A percentile compares a stretch with the other conserved stretches of the same genome.
phyloP scores from a whole-genome alignment of 2,329 filamentous ascomycete genomes.

The Balansia obtecta region DNA sequence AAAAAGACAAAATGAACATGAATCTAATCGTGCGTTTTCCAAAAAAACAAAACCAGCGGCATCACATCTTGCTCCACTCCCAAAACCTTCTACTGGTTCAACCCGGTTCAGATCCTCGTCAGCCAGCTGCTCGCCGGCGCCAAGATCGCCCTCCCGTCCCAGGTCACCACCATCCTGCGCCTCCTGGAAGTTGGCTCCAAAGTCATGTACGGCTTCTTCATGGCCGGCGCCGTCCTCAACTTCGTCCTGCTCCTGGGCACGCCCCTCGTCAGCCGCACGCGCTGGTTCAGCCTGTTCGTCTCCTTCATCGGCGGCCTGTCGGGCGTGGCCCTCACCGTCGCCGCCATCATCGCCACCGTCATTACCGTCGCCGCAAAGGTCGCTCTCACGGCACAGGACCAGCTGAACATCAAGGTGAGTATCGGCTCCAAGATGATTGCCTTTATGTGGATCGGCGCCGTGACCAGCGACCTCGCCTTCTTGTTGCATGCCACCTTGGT shows the following conservation, averaged over 20 bases:
- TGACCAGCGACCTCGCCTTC: slow-evolving; percentile 55
- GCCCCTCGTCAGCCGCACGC: slow-evolving; percentile 39
- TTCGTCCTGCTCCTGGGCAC: slow-evolving; percentile 61
- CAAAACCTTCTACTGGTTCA: slow-evolving; percentile 72
- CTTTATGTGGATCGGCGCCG: slow-evolving; percentile 79
- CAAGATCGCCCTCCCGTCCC: slow-evolving; percentile 64
- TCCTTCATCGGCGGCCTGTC: slow-evolving; percentile 55
- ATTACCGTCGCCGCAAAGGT: slow-evolving; percentile 75
- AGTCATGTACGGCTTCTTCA: slow-evolving; percentile 84
- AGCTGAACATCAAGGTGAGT: slow-evolving; percentile 62
- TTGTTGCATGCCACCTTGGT: slow-evolving; percentile 62
- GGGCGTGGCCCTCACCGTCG: slow-evolving; percentile 55
- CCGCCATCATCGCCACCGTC: slow-evolving; percentile 63
- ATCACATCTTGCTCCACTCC: slow-evolving; percentile 67
- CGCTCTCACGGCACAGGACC: slow-evolving; percentile 56
- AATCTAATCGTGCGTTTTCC: no score
- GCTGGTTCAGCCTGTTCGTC: slow-evolving; percentile 55
- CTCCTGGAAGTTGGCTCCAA: slow-evolving; percentile 64
- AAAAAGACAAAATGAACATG: no score
- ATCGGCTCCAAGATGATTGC: slow-evolving; percentile 66
- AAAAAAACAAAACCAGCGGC: slow-evolving; percentile 41
- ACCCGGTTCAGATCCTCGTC: slow-evolving; percentile 71
- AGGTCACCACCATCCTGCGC: slow-evolving; percentile 60
- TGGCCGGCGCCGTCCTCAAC: slow-evolving; percentile 56
- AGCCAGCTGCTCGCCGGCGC: slow-evolving; percentile 72